Evolutionary conservation across 2,329 filamentous ascomycete species (phyloP).

Genomic region (Pestalotiopsis sp.): DNA sequence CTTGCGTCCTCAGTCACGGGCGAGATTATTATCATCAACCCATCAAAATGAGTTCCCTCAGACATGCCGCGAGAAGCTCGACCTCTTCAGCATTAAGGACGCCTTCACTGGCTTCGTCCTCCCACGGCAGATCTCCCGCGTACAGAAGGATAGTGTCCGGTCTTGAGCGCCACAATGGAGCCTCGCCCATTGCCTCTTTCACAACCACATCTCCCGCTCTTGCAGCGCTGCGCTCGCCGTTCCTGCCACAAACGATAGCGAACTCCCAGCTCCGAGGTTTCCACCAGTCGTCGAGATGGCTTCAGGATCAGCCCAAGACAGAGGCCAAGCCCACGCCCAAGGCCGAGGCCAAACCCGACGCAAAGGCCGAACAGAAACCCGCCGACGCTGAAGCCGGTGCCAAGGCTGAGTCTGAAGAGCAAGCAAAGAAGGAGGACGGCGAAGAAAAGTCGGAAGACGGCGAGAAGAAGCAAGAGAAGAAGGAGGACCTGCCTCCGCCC

Average conservation of each 20-base stretch:
- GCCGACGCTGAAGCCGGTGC: constrained; percentile 21
- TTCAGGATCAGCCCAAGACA: constrained; percentile 36
- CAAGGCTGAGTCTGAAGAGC: constrained; percentile 44
- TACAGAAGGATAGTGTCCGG: constrained; percentile 48
- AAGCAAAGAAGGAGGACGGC: constrained; percentile 49
- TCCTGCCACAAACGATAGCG: constrained; percentile 44
- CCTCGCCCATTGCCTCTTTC: constrained; percentile 29
- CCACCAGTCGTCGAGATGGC: constrained; percentile 37
- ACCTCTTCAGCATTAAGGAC: constrained; percentile 44
- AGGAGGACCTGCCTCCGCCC: constrained; percentile 76
- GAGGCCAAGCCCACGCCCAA: constrained; percentile 37
- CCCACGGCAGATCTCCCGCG: constrained; percentile 48
- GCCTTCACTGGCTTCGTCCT: constrained; percentile 38
- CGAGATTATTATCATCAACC: not conserved
- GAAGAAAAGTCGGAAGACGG: constrained; percentile 47
- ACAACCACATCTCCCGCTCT: constrained; percentile 31
- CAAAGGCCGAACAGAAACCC: constrained; percentile 35
- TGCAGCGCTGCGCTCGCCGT: constrained; percentile 47
- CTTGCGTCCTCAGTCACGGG: not conserved
- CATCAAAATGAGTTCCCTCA: constrained; percentile 48
- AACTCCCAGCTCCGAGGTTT: constrained; percentile 40
- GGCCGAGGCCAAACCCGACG: constrained; percentile 30
- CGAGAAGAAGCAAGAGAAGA: constrained; percentile 60
- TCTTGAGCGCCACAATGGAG: constrained; percentile 27
- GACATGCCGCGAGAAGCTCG: constrained; percentile 43